Evolutionary conservation across 768 basidiomycete species (phyloP).

Genomic region (Pleurotus citrinopileatus): DNA sequence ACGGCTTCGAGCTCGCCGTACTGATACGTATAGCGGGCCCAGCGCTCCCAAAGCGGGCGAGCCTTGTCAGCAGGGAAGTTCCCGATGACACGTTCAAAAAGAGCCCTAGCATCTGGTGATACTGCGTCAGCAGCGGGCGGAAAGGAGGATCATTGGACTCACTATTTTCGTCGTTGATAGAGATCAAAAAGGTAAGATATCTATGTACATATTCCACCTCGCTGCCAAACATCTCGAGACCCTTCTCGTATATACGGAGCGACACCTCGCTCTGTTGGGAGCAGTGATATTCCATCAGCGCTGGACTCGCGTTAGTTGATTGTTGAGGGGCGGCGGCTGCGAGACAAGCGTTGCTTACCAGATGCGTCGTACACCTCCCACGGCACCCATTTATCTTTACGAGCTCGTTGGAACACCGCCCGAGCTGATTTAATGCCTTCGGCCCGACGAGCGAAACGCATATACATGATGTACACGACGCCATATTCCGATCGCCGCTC

Average conservation of each 20-base stretch:
- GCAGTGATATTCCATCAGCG: conserved; percentile 93
- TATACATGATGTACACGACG: conserved; percentile 85
- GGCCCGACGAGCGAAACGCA: conserved; percentile 86
- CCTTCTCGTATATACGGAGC: conserved; percentile 91
- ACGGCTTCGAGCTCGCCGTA: conserved; percentile 90
- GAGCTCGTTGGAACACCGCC: conserved; percentile 75
- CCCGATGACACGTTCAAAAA: conserved; percentile 87
- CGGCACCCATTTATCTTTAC: conserved; percentile 69
- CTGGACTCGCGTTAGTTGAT: conserved; percentile 36
- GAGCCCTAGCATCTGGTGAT: conserved; percentile 81
- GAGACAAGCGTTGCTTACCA: conserved; percentile 44
- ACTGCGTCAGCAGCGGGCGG: conserved; percentile 7
- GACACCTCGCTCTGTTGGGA: conserved; percentile 76
- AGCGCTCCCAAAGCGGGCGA: conserved; percentile 90
- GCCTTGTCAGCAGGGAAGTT: conserved; percentile 78
- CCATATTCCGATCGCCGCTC: conserved; percentile 71
- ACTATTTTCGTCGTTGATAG: conserved; percentile 96
- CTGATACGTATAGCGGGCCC: conserved; percentile 94
- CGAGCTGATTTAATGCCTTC: conserved; percentile 84
- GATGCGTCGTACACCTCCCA: conserved; percentile 96
- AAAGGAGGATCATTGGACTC: conserved; percentile 26
- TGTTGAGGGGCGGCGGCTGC: conserved; percentile 2
- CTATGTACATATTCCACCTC: conserved; percentile 84
- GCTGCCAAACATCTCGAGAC: conserved; percentile 77
- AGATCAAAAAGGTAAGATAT: conserved; percentile 91